Percentiles rank a stretch among this genome's conserved stretches.
These are phyloP conservation scores for Murraya koenigii DNA, from an alignment of 345 rosid species.

Conservation along the genomic window DNA sequence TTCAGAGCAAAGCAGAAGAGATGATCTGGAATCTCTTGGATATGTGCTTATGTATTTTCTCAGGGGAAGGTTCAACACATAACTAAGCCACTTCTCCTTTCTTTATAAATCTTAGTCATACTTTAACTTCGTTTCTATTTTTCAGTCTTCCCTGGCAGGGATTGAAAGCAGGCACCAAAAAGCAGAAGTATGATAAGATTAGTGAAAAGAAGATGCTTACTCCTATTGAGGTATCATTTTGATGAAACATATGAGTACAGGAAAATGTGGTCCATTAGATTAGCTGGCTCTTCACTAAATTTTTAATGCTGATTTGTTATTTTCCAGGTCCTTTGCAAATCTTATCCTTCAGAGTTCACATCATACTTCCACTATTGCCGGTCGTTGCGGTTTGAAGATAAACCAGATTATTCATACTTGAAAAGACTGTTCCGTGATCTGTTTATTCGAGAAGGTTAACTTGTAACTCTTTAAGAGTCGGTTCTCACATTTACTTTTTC, in stretches of 20 bases:
- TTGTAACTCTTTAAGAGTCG: neutral
- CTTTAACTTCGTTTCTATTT: constrained; percentile 18
- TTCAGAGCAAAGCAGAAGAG: constrained; percentile 99
- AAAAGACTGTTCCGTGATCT: constrained; percentile 91
- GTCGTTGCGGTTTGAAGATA: constrained; percentile 89
- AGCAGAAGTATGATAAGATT: constrained; percentile 96
- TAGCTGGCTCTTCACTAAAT: neutral
- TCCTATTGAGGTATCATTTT: constrained; percentile 67
- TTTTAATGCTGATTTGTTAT: constrained; percentile 1
- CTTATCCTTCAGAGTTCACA: constrained; percentile 82
- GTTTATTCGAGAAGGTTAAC: constrained; percentile 84
- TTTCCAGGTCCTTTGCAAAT: constrained; percentile 80
- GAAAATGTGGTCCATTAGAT: constrained; percentile 3
- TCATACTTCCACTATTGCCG: constrained; percentile 97
- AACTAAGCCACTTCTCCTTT: constrained; percentile 2
- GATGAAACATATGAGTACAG: neutral
- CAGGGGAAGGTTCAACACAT: constrained; percentile 74
- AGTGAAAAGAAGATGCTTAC: constrained; percentile 95
- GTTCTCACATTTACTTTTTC: neutral
- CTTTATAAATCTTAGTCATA: neutral
- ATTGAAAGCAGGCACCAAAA: constrained; percentile 89
- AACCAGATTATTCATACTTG: constrained; percentile 95
- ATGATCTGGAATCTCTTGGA: constrained; percentile 98
- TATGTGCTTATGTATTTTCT: constrained; percentile 96
- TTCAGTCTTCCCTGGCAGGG: constrained; percentile 99